Conservation (phyloP, 2,329 filamentous ascomycete species). For the Catunica adiposa region DNA sequence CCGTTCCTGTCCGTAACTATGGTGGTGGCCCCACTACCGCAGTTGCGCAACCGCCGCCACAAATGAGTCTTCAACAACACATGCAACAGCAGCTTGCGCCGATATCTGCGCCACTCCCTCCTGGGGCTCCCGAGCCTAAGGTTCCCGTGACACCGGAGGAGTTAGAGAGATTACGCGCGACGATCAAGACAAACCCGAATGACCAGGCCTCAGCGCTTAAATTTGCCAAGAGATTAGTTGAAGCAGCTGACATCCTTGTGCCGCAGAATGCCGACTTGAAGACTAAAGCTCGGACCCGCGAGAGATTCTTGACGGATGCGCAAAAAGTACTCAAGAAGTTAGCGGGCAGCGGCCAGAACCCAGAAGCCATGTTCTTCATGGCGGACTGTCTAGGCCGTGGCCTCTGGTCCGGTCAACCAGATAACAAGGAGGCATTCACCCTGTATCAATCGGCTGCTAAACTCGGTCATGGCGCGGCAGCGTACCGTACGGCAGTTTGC, state of each 20-base stretch:
- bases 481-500: constrained; percentile 90
- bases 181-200: constrained; percentile 51
- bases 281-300: constrained; percentile 56
- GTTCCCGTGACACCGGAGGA: constrained; percentile 59
- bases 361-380: constrained; percentile 83
- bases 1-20: constrained; percentile 42
- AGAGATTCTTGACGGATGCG: constrained; percentile 71
- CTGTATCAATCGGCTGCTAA: constrained; percentile 92
- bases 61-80: constrained; percentile 21
- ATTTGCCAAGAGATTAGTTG: constrained; percentile 69
- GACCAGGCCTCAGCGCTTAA: constrained; percentile 56
- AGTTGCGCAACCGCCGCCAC: constrained; percentile 23
- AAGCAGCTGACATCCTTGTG: constrained; percentile 65
- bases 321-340: constrained; percentile 88
- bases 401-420: constrained; percentile 57
- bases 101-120: constrained; percentile 14
- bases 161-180: constrained; percentile 55
- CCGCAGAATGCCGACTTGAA: constrained; percentile 49
- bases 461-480: constrained; percentile 65
- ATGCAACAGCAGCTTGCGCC: constrained; percentile 19
- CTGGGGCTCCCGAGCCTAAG: constrained; percentile 18
- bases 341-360: constrained; percentile 45
- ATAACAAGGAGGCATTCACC: constrained; percentile 83
- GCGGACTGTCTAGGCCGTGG: constrained; percentile 82
- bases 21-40: constrained; percentile 19